Percentiles rank a stretch among this genome's conserved stretches.
These are phyloP conservation scores for Aspergillus persii DNA, from an alignment of 2,329 filamentous ascomycete species.

Conservation along the genomic window DNA sequence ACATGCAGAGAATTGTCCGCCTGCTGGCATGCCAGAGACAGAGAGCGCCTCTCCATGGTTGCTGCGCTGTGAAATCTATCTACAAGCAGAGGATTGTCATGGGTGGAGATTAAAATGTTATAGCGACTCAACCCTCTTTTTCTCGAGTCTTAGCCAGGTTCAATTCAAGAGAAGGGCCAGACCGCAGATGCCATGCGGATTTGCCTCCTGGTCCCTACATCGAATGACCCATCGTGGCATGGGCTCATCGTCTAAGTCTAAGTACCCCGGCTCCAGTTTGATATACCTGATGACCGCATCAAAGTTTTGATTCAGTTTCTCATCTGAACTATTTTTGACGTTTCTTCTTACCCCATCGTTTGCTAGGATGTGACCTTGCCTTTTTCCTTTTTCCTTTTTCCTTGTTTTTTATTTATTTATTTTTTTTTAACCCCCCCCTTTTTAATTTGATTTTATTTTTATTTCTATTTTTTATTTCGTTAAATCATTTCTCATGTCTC, in stretches of 20 bases:
- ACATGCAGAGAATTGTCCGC: constrained; percentile 37
- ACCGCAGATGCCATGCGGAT: not conserved
- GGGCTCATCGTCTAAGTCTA: too few species aligned
- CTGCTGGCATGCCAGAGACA: constrained; percentile 23
- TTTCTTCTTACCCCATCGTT: not conserved
- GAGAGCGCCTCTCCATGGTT: not conserved
- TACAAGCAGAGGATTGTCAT: not conserved
- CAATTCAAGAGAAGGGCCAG: not conserved
- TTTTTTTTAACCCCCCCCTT: not conserved
- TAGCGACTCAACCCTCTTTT: not conserved
- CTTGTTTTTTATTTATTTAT: not conserved
- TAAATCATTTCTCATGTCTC: not conserved
- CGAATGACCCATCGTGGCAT: not conserved
- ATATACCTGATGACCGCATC: not conserved
- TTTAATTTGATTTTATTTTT: not conserved
- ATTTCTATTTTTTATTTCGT: not conserved
- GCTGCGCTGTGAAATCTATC: not conserved
- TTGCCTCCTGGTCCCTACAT: not conserved
- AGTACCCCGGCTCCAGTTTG: not conserved
- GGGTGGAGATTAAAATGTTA: not conserved
- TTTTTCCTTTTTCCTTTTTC: not conserved
- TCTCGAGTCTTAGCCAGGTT: not conserved
- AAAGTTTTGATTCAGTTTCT: not conserved
- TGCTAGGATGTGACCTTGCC: not conserved
- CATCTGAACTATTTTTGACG: not conserved